These are phyloP conservation scores for Anacardium occidentale DNA, from an alignment of 345 rosid species.

Conservation along the genomic window DNA sequence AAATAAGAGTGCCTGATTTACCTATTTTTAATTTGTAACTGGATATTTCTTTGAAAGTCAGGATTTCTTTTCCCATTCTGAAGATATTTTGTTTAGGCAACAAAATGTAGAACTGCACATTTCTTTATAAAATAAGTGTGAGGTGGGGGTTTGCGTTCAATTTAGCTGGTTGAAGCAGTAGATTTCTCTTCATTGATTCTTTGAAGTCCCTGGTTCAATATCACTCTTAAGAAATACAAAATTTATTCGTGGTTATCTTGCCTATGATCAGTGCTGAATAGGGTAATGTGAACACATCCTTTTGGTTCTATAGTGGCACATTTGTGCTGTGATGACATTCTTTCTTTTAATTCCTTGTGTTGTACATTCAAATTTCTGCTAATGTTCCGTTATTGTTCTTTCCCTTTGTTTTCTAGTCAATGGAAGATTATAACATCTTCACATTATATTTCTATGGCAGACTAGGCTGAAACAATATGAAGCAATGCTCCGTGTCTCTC, in stretches of 20 bases:
- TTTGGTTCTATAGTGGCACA: not conserved
- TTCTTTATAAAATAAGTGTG: not conserved
- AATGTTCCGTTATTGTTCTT: slow-evolving; percentile 6
- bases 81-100: too few species aligned
- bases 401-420: not conserved
- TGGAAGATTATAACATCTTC: slow-evolving; percentile 9
- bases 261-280: not conserved
- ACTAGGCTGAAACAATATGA: slow-evolving; percentile 73
- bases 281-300: not conserved
- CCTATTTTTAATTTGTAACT: too few species aligned
- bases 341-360: not conserved
- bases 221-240: not conserved
- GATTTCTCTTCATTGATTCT: not conserved
- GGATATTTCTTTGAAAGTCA: too few species aligned
- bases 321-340: not conserved
- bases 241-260: not conserved
- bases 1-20: not conserved
- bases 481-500: slow-evolving; percentile 49
- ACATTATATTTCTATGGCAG: slow-evolving; percentile 41
- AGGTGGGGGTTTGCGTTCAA: not conserved
- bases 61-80: too few species aligned
- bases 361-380: not conserved
- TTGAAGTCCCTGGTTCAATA: not conserved
- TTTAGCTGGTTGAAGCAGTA: not conserved
- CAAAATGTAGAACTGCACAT: too few species aligned